Evolutionary conservation across 768 basidiomycete species (phyloP).

Genomic region (Mycena pura): DNA sequence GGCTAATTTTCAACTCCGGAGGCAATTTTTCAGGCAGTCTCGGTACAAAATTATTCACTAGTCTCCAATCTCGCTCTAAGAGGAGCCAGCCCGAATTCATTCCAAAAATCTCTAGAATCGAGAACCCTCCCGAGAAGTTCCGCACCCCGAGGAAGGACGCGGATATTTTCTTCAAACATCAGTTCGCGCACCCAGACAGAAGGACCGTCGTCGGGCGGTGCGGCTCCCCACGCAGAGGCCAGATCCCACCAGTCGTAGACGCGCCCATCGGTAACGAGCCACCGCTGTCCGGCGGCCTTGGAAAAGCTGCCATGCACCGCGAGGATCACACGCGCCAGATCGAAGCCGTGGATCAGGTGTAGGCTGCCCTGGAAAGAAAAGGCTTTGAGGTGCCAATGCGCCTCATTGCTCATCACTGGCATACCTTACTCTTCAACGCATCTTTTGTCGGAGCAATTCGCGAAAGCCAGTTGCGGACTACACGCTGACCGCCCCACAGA

Average conservation of each 20-base stretch:
- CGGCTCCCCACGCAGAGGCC: conserved; percentile 58
- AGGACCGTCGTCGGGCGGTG: conserved; percentile 43
- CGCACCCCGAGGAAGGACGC: conserved; percentile 58
- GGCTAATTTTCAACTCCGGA: too few relatives aligned
- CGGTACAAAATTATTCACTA: not conserved
- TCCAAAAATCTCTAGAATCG: conserved; percentile 70
- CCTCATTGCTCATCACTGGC: conserved; percentile 6
- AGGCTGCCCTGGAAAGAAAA: conserved; percentile 55
- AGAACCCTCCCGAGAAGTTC: conserved; percentile 58
- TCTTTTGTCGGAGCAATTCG: conserved; percentile 65
- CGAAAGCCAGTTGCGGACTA: conserved; percentile 56
- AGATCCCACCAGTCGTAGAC: conserved; percentile 78
- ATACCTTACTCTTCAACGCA: conserved; percentile 54
- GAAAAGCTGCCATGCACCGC: conserved; percentile 56
- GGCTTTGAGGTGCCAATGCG: not conserved
- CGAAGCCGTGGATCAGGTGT: conserved; percentile 67
- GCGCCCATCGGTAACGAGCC: conserved; percentile 61
- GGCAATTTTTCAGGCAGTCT: too few relatives aligned
- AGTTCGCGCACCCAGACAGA: conserved; percentile 63
- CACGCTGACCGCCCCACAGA: conserved; percentile 64
- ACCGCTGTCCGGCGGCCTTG: conserved; percentile 57
- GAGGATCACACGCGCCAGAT: conserved; percentile 64
- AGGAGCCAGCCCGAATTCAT: conserved; percentile 51
- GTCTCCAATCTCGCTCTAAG: conserved; percentile 43
- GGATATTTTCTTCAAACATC: conserved; percentile 57